Conservation (phyloP, 2,329 filamentous ascomycete genomes). For the Fusarium fracticaudum region DNA sequence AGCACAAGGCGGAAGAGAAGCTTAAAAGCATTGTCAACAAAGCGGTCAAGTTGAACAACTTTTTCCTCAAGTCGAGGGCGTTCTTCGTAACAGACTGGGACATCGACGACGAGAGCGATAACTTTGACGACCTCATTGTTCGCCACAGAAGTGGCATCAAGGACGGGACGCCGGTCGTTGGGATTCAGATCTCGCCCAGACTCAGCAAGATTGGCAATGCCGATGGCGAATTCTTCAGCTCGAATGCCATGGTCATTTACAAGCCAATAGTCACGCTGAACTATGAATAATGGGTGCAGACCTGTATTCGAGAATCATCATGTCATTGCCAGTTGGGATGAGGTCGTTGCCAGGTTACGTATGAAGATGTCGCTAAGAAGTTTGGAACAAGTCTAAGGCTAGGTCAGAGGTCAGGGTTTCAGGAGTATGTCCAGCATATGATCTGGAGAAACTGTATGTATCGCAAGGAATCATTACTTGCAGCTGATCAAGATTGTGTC, state of each 20-base stretch:
- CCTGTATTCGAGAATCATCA: no score
- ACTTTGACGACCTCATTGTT: not conserved
- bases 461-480: not conserved
- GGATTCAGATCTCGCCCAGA: conserved; percentile 18
- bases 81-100: conserved; percentile 8
- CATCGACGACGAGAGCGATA: not conserved
- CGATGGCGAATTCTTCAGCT: conserved; percentile 14
- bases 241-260: not conserved
- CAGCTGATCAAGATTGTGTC: not conserved
- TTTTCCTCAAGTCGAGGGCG: conserved; percentile 19
- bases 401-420: not conserved
- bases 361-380: not conserved
- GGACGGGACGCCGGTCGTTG: not conserved
- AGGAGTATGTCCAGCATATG: not conserved
- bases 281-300: not conserved
- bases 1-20: not conserved
- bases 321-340: not conserved
- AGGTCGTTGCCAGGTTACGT: not conserved
- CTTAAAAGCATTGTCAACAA: not conserved
- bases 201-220: conserved; percentile 26
- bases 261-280: conserved; percentile 4
- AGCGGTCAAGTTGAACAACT: conserved; percentile 4
- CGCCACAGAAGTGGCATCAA: not conserved
- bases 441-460: not conserved
- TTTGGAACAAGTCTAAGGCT: not conserved